Base-by-base conservation (phyloP, 129 eudicot genomes). In the Centaurea solstitialis region DNA sequence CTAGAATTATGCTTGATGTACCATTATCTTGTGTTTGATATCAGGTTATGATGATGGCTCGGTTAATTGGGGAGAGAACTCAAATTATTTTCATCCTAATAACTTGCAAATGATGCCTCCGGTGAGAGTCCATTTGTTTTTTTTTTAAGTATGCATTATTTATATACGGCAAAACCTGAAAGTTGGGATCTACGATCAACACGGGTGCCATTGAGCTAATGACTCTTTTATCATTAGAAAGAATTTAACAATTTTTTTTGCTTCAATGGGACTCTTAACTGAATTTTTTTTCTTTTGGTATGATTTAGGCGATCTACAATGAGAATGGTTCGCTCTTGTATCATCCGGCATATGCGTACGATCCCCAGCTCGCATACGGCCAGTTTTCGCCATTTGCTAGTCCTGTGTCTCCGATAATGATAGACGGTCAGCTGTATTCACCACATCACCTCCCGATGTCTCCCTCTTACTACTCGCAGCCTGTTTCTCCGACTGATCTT, bases 341-440 rank as follows among this genome's bases (percentile, higher is more conserved):
- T 70, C 94, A 89, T 75, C 88, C 98, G 40, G 90, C 91, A 7
- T 91, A 91, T 77, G 90, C 92, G 76, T 91, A 45, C 76, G 96
- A 91, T 78, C 47, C 88, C n/a, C 96, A 88, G 45, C 76, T 91
- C 90, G 90, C 90, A 17, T 91, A 79, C 75, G 98, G 91, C 67
- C 97, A 91, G 78, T 94, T 82, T 81, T 88, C 98, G 26, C 94
- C 97, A 4, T 79, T 90, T 79, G 87, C 90, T 76, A 91, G 90
- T 79, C 91, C 96, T 9, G 24, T 93, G 15, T 91, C 96, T 22
- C 94, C 93, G 21, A 66, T 93, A 79, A 81, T 93, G 91, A 39
- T 93, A 35, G 97, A 93, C 82, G 93, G 94, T 37, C 98, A 93
- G 85, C 86, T 92, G 5, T 92, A 74, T 88, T 85, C 94, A 28